Evolutionary conservation across 2,329 filamentous ascomycete genomes (phyloP), one percentile per base, ranked within the genome.

Genomic region (Fusarium sp.): DNA sequence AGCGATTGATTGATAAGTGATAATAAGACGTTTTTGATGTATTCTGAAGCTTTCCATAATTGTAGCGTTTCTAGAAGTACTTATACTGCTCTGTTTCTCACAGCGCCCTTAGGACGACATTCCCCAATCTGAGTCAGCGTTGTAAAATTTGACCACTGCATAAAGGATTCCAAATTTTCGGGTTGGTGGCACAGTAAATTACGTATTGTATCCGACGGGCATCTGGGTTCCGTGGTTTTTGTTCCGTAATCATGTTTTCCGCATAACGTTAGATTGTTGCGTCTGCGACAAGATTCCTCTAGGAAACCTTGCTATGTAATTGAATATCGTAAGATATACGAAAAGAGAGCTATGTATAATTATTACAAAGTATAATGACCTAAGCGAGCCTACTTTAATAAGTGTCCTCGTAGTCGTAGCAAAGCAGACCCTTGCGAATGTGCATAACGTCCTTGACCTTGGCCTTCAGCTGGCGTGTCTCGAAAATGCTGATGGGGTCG

Each of bases 381-480:
- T 1, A 12, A 15, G 13, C 0, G 15, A 11, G 0, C 15, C 3
- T 18, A 4, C 4, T 16, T 16, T 52, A 68, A 9, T 68, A 68
- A 5, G 31, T 55, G 1, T 60, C 41, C 4, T 68, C 65, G 3
- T 68, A 68, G 3, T 57, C 52, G 8, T 68, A 68, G 13, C 64
- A 68, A 1, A 68, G 13, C 2, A 45, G 6, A 0, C 65, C 59
- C 18, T 68, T 68, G 4, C 36, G 50, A 15, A 64, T 68, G 9
- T 68, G 58, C 53, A 68, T 68, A 2, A 68, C 53, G 4, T 68
- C 58, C 1, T 46, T 57, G 2, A 68, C 52, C 37, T 55, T 50
- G 1, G 64, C 65, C 49, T 67, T 50, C 3, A 68, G 30, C 8
- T 60, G 57, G 11, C 58, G 37, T 1, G 53, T 68, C 20, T 59